Base-by-base conservation (phyloP, 768 basidiomycete species). In the Pisolithus microcarpus region DNA sequence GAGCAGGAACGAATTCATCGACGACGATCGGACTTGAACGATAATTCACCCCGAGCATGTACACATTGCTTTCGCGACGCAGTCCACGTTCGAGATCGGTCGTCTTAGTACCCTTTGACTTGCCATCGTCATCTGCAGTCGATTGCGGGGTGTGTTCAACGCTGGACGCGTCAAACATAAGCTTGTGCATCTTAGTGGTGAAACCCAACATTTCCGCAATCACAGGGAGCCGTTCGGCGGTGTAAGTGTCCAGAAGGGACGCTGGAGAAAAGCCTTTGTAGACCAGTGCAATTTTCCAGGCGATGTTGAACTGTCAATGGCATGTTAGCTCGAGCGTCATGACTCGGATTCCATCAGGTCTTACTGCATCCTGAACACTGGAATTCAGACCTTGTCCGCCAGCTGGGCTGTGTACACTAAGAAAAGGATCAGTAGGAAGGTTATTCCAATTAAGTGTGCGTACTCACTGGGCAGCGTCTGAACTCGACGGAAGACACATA, bases 241-340 rank as follows among this genome's bases (percentile, higher is more conserved):
- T 60, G 52, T 76, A 75, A 1, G 70, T 64, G 34, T 65, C 55
- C 8, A 75, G 68, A n/a, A 75, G 61, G 4, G 65, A 53, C 2
- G 56, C 9, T 59, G 34, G 34, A 11, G 34, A 34, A 4, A 34
- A 13, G 13, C 34, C 34, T 15, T 34, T 34, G 34, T 59, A 50
- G 10, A 71, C 72, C 16, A 72, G 61, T 7, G 72, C 64, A 31
- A 74, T 61, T 53, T 75, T 75, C 74, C 72, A 73, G 1, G 58
- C 67, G 7, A 76, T 56, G 52, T 76, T 75, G 51, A 61, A 62
- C 68, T 74, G 44, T 26, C 23, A 43, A 43, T 15, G 21, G 24
- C 7, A 21, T 26, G 18, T 23, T 10, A 10, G 7, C 7, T 8
- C 24, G 7, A 23, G 19, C 7, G 18, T 16, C 10, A 26, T 8